phyloP scores from a whole-genome alignment of 106 monocot species.

The Iris macrosiphon region DNA sequence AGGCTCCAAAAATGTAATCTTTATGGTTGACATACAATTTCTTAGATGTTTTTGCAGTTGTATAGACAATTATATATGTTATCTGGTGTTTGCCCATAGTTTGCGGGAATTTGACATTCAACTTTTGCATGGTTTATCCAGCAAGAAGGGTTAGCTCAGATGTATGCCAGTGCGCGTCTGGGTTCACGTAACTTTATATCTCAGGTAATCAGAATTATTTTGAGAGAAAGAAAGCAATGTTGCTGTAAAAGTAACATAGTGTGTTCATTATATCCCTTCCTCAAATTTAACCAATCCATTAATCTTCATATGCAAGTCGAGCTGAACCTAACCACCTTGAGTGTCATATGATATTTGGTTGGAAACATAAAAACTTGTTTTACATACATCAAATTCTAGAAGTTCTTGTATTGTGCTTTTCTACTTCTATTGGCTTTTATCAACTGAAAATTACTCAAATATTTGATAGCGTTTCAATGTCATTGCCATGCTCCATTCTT shows the following conservation, averaged over 20 bases:
- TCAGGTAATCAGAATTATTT: conserved; percentile 32
- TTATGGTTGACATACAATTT: neutral
- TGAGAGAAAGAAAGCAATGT: too few relatives aligned
- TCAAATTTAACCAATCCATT: neutral
- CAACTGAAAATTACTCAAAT: neutral
- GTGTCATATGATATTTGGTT: neutral
- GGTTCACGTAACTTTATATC: conserved; percentile 28
- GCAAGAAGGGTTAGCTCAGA: conserved; percentile 74
- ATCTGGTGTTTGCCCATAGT: too few relatives aligned
- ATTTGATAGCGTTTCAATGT: neutral
- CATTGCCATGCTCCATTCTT: neutral
- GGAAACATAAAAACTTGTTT: neutral
- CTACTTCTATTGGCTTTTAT: neutral
- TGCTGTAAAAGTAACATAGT: too few relatives aligned
- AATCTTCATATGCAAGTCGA: too few relatives aligned
- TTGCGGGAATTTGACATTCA: conserved; percentile 26
- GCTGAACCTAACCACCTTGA: too few relatives aligned
- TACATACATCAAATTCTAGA: neutral
- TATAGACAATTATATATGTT: too few relatives aligned
- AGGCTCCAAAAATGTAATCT: conserved; percentile 71
- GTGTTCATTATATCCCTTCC: conserved; percentile 1
- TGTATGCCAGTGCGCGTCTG: conserved; percentile 45
- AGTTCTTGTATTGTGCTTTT: neutral
- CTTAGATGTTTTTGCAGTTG: too few relatives aligned
- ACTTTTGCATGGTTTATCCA: conserved; percentile 39